Conservation (phyloP, 306 rosid species). For the Casuarina glauca region DNA sequence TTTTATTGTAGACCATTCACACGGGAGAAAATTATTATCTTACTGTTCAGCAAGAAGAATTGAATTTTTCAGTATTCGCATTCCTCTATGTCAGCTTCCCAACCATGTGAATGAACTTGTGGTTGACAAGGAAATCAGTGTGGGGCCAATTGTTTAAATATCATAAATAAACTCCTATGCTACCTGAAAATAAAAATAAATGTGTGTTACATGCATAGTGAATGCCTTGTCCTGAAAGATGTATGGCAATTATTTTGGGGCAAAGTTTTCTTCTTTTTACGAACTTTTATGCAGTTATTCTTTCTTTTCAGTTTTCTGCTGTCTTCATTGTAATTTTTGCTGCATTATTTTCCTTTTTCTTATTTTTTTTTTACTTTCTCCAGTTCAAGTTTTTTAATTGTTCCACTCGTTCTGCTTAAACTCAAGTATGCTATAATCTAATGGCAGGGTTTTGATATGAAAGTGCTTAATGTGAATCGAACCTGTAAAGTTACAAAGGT, state of each 20-base stretch:
- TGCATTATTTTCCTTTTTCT: not conserved
- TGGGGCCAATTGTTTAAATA: not conserved
- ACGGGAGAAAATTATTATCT: not conserved
- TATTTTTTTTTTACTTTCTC: not conserved
- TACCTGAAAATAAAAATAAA: not conserved
- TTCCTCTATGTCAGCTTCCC: not conserved
- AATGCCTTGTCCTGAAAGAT: not conserved
- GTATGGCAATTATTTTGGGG: not conserved
- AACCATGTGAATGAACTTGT: not conserved
- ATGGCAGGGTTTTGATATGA: conserved; percentile 90
- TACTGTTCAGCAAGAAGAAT: not conserved
- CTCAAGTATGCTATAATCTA: conserved; percentile 17
- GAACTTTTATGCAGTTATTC: not conserved
- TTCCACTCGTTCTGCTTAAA: not conserved
- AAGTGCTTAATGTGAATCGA: conserved; percentile 81
- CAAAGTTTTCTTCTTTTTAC: not conserved
- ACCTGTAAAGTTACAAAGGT: conserved; percentile 97
- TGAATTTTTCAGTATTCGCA: not conserved
- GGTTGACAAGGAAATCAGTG: not conserved
- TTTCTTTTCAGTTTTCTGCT: not conserved
- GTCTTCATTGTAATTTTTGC: not conserved
- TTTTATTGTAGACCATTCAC: not conserved
- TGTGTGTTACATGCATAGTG: not conserved
- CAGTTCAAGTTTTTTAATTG: not conserved
- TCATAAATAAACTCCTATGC: not conserved